phyloP scores from a whole-genome alignment of 1,284 basidiomycete genomes.

The Trichosporon inkin region DNA sequence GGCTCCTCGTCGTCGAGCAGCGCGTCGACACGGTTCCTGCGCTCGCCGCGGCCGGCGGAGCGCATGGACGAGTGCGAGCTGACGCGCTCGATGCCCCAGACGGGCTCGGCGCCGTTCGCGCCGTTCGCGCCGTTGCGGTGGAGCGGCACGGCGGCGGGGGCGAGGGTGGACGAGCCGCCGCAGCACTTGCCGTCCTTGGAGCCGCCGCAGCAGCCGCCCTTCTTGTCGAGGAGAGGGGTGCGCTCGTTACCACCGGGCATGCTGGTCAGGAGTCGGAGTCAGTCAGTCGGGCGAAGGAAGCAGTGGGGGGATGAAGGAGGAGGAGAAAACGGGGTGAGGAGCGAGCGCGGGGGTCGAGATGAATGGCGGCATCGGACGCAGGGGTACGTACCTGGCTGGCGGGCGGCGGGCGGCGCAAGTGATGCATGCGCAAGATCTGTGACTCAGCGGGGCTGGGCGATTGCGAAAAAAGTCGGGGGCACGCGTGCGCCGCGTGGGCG shows the following conservation, averaged over 20 bases:
- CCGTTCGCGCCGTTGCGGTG: constrained; percentile 16
- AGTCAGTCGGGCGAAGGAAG: background rate
- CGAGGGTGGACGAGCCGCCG: constrained; percentile 11
- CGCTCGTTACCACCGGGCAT: constrained; percentile 17
- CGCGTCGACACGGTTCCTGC: constrained; percentile 25
- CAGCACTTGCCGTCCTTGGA: constrained; percentile 22
- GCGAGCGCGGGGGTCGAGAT: background rate
- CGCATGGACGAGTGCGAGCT: constrained; percentile 16
- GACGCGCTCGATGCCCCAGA: constrained; percentile 24
- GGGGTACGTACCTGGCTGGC: no score
- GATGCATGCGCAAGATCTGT: no score
- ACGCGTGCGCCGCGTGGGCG: no score
- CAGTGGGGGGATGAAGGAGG: background rate
- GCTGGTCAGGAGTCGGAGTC: background rate
- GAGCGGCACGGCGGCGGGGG: constrained; percentile 22
- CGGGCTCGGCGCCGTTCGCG: constrained; percentile 12
- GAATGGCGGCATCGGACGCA: background rate
- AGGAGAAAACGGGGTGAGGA: background rate
- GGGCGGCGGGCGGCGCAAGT: no score
- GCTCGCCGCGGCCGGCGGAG: constrained; percentile 12
- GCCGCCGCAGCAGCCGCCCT: constrained; percentile 20
- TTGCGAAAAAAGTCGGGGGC: no score
- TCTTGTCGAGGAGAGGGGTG: constrained; percentile 19
- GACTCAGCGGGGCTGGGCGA: no score
- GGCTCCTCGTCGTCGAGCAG: constrained; percentile 38